Conservation (phyloP, 148 eudicot species). For the Diospyros kaki region DNA sequence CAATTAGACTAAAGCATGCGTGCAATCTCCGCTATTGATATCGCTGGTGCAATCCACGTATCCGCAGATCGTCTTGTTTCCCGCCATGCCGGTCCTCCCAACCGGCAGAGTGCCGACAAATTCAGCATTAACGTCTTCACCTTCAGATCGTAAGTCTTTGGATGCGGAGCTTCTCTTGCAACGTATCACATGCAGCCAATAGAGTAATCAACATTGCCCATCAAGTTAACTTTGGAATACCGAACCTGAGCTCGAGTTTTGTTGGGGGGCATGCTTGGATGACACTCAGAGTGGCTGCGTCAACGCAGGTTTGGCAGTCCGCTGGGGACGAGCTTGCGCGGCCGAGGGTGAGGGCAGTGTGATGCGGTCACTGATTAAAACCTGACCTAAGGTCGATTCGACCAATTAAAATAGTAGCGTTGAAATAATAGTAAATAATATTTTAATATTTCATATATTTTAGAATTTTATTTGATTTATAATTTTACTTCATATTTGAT, state of each 20-base stretch:
- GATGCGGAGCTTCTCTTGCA: not conserved
- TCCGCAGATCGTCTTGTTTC: not conserved
- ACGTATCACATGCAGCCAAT: not conserved
- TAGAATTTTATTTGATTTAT: too few species aligned
- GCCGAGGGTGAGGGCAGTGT: slow-evolving; percentile 9
- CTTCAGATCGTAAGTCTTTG: not conserved
- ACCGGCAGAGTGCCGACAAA: not conserved
- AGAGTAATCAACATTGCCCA: not conserved
- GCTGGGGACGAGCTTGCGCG: not conserved
- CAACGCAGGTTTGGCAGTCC: slow-evolving; percentile 8
- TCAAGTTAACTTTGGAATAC: not conserved
- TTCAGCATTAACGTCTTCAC: not conserved
- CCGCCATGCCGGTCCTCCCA: not conserved
- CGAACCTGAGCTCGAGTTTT: slow-evolving; percentile 5
- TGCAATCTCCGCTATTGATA: slow-evolving; percentile 5
- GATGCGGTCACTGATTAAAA: too few species aligned
- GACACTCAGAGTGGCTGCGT: not conserved
- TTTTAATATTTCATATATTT: too few species aligned
- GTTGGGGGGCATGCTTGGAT: not conserved
- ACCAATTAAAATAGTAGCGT: too few species aligned
- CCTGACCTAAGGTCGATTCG: too few species aligned
- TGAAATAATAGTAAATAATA: too few species aligned
- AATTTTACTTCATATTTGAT: too few species aligned
- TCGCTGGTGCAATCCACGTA: slow-evolving; percentile 16
- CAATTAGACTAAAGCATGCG: not conserved